Evolutionary conservation across 768 basidiomycete species (phyloP), one percentile per base, ranked within the genome.

Genomic region (Hypholoma fasciculare): DNA sequence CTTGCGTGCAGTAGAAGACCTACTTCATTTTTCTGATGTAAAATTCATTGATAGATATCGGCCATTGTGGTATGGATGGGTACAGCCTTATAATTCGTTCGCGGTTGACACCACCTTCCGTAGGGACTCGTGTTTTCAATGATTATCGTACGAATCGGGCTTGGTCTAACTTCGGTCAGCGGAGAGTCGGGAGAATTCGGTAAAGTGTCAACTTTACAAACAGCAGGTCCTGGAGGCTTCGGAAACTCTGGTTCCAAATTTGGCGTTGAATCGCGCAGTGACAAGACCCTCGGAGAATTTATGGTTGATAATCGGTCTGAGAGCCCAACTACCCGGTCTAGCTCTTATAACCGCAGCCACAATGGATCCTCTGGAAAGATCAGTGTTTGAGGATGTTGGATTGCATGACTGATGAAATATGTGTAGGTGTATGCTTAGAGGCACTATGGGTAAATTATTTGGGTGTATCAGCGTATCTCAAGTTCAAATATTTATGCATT

Each of bases 111-210:
- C 17, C 20, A 16, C 16, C 9, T 14, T 42, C 13, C 16, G 14
- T 6, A 54, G 52, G 52, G 52, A 26, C 52, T 54, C 17, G 52
- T 54, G 16, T 54, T 54, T 46, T 54, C 52, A 2, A 54, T 54
- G 52, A 27, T 54, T 12, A 54, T 54, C 4, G 42, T 54, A 7
- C 52, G 52, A 8, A 54, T 54, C 7, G 52, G 52, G 5, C 43
- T 54, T 7, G 52, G 52, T 8, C 42, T 54, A 3, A 54, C 42
- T n/a, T 27, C 52, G 14, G 1, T 43, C 23, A 54, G 42, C 42
- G 52, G 52, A 20, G 43, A 54, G 30, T 54, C 52, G 4, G 42
- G 43, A n/a, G 52, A 46, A 17, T 43, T 54, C n/a, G 30, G 38
- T 2, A 42, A 43, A 17, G 11, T 54, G 2, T 54, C 52, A 4